Evolutionary conservation across 106 monocot genomes (phyloP), one percentile per base, ranked within the genome.

Genomic region (Apostasia ramifera): DNA sequence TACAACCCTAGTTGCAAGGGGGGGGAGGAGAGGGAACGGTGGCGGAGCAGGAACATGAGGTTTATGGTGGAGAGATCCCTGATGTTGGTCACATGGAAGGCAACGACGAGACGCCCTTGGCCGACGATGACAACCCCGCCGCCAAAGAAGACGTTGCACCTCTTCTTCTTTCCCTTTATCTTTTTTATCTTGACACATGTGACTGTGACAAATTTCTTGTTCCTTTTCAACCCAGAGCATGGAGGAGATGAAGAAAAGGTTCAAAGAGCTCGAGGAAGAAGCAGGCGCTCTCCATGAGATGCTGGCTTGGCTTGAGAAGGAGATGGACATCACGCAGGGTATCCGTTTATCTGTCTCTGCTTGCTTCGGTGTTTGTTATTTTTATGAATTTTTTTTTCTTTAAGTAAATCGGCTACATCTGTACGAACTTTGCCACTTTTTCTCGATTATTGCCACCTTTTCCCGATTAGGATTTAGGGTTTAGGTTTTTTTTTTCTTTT

Each of bases 221-320:
- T 13, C 53, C 10, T 67, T 67, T 53, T 74, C 8, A 14, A 26
- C 76, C 61, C 74, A 84, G 76, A 84, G 86, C 71, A 73, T 94
- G 54, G 90, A 94, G 55, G 90, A 94, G 71, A 94, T 94, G 94
- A 94, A 88, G 83, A 87, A 77, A 70, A 81, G 90, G 60, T 70
- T 94, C 8, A 85, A 85, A 75, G 90, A 90, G 74, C 87, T 87
- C 78, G 90, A 94, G 81, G 90, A 90, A 2, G 94, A 94, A 69
- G 90, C 90, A 26, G 78, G 82, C 13, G 94, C 90, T 8, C 81
- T 94, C 57, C 87, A 84, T 40, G 94, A 94, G 71, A 90, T 94
- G 94, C 94, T 90, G 74, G 82, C 94, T 64, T 90, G 88, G 71
- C 87, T 85, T 26, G 90, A 87, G 83, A 94, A 85, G 68, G 94